phyloP scores from a whole-genome alignment of 2,329 filamentous ascomycete species.

The Aspergillus neoniger region DNA sequence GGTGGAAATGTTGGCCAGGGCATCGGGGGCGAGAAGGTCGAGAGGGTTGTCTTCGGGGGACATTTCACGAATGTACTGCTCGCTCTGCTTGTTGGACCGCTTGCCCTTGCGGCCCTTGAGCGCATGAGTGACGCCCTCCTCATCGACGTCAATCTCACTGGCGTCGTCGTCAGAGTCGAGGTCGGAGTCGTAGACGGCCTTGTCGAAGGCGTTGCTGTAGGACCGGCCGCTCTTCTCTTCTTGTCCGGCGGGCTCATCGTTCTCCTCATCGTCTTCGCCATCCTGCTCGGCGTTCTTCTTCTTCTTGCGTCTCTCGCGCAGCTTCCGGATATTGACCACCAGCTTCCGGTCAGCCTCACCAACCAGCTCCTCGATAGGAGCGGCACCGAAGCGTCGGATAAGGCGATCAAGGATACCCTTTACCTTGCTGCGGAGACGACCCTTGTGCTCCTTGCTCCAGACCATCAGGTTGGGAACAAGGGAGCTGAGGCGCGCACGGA shows the following conservation, averaged over 20 bases:
- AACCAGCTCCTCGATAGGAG: conserved; percentile 74
- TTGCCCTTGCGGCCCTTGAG: conserved; percentile 51
- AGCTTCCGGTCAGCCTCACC: conserved; percentile 87
- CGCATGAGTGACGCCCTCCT: conserved; percentile 35
- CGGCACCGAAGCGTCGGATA: conserved; percentile 85
- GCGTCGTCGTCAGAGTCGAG: conserved; percentile 71
- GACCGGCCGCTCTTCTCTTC: conserved; percentile 18
- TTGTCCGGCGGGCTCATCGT: conserved; percentile 45
- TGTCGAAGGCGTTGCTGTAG: conserved; percentile 26
- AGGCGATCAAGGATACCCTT: conserved; percentile 97
- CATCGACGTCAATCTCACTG: conserved; percentile 46
- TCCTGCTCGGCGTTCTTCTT: conserved; percentile 71
- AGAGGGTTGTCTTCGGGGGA: conserved; percentile 84
- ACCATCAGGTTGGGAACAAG: conserved; percentile 89
- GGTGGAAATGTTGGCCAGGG: conserved; percentile 88
- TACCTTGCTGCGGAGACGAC: conserved; percentile 93
- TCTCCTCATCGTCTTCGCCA: conserved; percentile 58
- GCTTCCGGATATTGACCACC: conserved; percentile 92
- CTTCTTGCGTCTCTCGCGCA: conserved; percentile 84
- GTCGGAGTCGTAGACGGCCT: conserved; percentile 73
- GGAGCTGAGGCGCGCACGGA: conserved; percentile 73
- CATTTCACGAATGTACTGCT: conserved; percentile 83
- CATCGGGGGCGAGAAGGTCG: conserved; percentile 85
- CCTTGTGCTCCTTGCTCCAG: conserved; percentile 98
- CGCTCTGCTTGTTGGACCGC: conserved; percentile 52